phyloP scores from a whole-genome alignment of 805 yeast species.

The Monosporozyma servazzii region DNA sequence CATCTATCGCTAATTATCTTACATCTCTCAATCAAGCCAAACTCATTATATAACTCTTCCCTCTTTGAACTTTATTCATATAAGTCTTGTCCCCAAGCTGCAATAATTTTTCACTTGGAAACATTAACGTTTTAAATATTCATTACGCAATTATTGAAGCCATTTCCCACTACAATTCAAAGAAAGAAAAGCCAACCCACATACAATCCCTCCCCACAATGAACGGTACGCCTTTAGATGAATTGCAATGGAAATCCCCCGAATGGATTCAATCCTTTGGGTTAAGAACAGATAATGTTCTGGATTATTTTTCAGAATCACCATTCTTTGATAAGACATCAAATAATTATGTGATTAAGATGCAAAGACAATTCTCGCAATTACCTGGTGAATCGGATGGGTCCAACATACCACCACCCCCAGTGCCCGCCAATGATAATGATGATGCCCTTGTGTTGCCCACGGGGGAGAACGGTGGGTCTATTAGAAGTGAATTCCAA shows the following conservation, averaged over 20 bases:
- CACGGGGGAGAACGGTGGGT: not conserved
- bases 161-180: not conserved
- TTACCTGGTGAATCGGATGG: constrained; percentile 9
- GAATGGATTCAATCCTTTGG: constrained; percentile 94
- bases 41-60: not conserved
- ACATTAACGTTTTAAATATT: not conserved
- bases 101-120: not conserved
- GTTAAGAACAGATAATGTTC: constrained; percentile 76
- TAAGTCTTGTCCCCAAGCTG: not conserved
- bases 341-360: constrained; percentile 86
- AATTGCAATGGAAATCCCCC: constrained; percentile 93
- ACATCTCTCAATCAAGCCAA: no score
- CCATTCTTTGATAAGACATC: constrained; percentile 94
- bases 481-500: constrained; percentile 7
- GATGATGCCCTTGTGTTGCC: not conserved
- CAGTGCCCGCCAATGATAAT: not conserved
- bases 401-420: not conserved
- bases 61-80: not conserved
- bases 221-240: constrained; percentile 46
- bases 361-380: constrained; percentile 76
- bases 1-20: no score
- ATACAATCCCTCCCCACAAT: not conserved
- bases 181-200: not conserved
- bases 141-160: not conserved
- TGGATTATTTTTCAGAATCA: constrained; percentile 86